Percentiles rank a stretch among this genome's conserved stretches.
phyloP scores from a whole-genome alignment of 2,329 filamentous ascomycete species.

The Aspergillus arachidicola region DNA sequence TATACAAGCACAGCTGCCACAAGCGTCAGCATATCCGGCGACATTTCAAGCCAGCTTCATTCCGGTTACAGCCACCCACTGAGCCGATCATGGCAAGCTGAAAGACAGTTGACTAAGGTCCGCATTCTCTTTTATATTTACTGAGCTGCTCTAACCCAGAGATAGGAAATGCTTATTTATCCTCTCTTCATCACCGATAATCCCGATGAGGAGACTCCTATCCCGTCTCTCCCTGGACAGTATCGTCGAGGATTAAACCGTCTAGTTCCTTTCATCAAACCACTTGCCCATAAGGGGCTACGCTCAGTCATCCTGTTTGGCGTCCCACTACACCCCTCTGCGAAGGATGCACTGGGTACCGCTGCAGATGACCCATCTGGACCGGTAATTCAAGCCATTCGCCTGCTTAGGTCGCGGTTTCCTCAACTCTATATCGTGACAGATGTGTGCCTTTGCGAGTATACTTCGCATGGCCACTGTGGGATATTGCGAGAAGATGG shows the following conservation, averaged over 20 bases:
- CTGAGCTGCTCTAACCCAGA: conserved; percentile 4
- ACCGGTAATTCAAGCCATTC: conserved; percentile 86
- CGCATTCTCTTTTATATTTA: conserved; percentile 21
- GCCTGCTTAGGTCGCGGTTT: conserved; percentile 79
- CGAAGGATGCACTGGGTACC: conserved; percentile 89
- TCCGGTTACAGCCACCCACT: conserved; percentile 81
- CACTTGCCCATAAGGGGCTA: conserved; percentile 85
- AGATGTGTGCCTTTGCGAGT: conserved; percentile 97
- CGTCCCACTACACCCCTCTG: conserved; percentile 77
- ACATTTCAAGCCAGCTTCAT: conserved; percentile 82
- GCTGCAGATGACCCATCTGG: conserved; percentile 90
- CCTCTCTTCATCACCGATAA: conserved; percentile 95
- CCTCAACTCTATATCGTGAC: conserved; percentile 87
- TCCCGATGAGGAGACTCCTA: conserved; percentile 86
- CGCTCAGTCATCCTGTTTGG: conserved; percentile 94
- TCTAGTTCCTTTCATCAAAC: conserved; percentile 79
- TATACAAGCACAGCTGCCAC: conserved; percentile 52
- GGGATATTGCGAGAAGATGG: conserved; percentile 93
- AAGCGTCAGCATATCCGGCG: conserved; percentile 57
- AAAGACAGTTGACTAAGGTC: conserved; percentile 83
- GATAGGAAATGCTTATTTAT: conserved; percentile 95
- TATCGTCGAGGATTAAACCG: conserved; percentile 85
- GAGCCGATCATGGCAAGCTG: conserved; percentile 78
- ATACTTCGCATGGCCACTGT: conserved; percentile 96
- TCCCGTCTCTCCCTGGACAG: conserved; percentile 90